Evolutionary conservation across 306 rosid genomes (phyloP).

Genomic region (Prunus mongolica): DNA sequence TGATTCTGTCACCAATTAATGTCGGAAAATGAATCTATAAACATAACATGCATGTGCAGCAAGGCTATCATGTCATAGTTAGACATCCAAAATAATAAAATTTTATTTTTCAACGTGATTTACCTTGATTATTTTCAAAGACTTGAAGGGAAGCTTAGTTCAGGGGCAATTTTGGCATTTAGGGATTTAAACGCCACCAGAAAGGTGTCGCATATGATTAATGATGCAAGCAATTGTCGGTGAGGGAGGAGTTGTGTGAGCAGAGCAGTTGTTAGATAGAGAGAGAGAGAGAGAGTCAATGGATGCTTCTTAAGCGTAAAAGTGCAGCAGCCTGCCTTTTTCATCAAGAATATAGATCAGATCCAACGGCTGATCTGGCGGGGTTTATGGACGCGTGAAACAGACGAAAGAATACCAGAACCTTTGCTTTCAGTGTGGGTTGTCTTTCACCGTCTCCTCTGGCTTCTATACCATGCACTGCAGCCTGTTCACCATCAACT

Average conservation of each 20-base stretch:
- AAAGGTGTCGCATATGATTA: background rate
- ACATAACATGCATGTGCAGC: background rate
- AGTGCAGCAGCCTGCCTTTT: background rate
- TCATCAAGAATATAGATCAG: background rate
- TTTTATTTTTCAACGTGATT: background rate
- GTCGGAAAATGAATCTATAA: background rate
- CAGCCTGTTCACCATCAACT: background rate
- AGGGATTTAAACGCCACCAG: background rate
- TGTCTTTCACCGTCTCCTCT: constrained; percentile 12
- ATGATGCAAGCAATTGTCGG: constrained; percentile 24
- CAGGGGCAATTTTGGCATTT: background rate
- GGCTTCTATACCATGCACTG: background rate
- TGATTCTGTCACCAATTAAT: background rate
- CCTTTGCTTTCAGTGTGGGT: constrained; percentile 10
- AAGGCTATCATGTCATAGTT: background rate
- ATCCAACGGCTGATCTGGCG: constrained; percentile 18
- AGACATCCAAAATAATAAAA: background rate
- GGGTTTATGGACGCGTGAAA: background rate
- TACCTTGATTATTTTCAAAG: background rate
- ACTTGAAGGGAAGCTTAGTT: background rate
- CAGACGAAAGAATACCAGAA: background rate
- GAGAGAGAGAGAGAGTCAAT: background rate
- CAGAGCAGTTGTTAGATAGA: background rate
- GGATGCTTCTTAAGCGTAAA: constrained; percentile 19
- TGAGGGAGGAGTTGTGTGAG: background rate